These are phyloP conservation scores for Claviceps spartinae DNA, from an alignment of 2,329 filamentous ascomycete genomes.

Conservation along the genomic window DNA sequence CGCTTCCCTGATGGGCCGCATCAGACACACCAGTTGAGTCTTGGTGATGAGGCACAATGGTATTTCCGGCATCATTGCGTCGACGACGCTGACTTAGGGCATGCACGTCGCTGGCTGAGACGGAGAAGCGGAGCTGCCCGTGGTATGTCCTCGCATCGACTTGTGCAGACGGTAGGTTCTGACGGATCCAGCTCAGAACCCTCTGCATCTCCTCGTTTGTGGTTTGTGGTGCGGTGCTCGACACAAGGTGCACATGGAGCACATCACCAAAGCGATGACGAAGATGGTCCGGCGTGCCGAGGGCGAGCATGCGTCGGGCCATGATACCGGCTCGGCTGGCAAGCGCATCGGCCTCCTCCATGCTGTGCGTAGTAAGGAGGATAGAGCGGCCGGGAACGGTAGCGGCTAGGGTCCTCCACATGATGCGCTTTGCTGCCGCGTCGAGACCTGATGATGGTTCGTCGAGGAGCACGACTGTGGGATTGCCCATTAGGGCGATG, in stretches of 20 bases:
- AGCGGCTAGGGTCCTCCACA: constrained; percentile 75
- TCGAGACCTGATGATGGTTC: constrained; percentile 85
- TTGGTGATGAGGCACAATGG: background rate
- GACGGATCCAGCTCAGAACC: constrained; percentile 52
- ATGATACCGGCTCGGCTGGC: constrained; percentile 77
- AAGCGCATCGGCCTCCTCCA: constrained; percentile 89
- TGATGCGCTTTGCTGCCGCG: constrained; percentile 76
- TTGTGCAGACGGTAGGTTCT: constrained; percentile 47
- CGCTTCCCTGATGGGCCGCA: constrained; percentile 25
- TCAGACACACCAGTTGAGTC: constrained; percentile 10
- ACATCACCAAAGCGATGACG: constrained; percentile 63
- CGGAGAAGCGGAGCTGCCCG: constrained; percentile 75
- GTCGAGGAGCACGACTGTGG: constrained; percentile 73
- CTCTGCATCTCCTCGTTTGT: constrained; percentile 50
- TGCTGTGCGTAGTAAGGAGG: constrained; percentile 80
- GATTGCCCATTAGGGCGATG: constrained; percentile 87
- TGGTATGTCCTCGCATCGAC: constrained; percentile 67
- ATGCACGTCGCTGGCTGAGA: constrained; percentile 39
- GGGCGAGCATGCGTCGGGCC: constrained; percentile 70
- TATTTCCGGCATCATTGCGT: background rate
- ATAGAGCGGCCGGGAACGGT: constrained; percentile 68
- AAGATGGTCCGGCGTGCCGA: constrained; percentile 62
- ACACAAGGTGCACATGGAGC: constrained; percentile 71
- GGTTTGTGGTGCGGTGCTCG: constrained; percentile 61
- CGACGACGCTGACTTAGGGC: constrained; percentile 8